Conservation (phyloP, 1,139 yeast genomes). For the Suhomyces terraborum region DNA sequence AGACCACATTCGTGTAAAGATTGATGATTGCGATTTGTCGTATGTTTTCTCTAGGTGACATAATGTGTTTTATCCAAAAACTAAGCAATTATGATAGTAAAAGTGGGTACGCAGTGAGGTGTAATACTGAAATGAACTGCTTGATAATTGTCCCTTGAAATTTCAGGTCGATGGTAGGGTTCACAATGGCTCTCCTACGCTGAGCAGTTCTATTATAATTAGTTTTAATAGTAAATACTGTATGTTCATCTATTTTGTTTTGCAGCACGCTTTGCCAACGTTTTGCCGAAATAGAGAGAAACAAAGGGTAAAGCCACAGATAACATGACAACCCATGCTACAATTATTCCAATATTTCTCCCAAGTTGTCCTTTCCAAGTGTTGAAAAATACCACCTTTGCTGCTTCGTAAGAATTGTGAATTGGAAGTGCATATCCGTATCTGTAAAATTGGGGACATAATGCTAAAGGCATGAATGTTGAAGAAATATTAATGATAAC, state of each 20-base stretch:
- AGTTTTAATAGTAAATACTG: neutral
- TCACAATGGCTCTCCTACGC: too few relatives aligned
- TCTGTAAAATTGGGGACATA: constrained; percentile 54
- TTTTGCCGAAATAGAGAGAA: constrained; percentile 26
- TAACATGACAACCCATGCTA: constrained; percentile 55
- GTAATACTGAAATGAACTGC: too few relatives aligned
- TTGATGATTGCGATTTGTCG: too few relatives aligned
- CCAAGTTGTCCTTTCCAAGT: constrained; percentile 60
- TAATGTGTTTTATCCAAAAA: too few relatives aligned
- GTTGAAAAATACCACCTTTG: constrained; percentile 57
- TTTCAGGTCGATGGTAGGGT: too few relatives aligned
- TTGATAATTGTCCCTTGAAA: too few relatives aligned
- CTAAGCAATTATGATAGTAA: too few relatives aligned
- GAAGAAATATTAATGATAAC: constrained; percentile 63
- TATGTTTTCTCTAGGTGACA: too few relatives aligned
- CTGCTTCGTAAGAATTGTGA: constrained; percentile 57
- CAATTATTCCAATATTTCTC: constrained; percentile 55
- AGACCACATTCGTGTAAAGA: too few relatives aligned
- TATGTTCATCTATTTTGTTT: neutral
- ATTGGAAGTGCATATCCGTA: constrained; percentile 71
- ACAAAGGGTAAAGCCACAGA: constrained; percentile 46
- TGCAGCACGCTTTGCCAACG: constrained; percentile 29
- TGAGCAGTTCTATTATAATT: too few relatives aligned
- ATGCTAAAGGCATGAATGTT: constrained; percentile 59
- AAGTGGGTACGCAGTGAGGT: too few relatives aligned